Conservation (phyloP, 768 basidiomycete species). For the Leucosporidium creatinivorum region DNA sequence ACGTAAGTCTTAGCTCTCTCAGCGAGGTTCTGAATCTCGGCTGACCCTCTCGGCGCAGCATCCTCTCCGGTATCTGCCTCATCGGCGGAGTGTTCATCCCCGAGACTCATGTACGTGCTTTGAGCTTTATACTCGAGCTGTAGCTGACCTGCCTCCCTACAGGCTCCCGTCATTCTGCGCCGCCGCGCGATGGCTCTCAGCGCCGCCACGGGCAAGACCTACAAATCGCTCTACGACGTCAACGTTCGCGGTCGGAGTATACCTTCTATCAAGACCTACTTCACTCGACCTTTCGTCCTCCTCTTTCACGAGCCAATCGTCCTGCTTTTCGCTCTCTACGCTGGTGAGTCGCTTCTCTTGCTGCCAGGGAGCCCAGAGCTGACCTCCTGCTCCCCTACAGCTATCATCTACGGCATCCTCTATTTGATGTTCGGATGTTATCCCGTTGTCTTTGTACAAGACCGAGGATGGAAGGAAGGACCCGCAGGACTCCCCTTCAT, state of each 20-base stretch:
- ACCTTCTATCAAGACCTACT: conserved; percentile 12
- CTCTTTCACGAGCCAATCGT: conserved; percentile 36
- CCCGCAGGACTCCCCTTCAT: conserved; percentile 43
- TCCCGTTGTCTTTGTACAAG: conserved; percentile 44
- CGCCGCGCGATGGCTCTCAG: conserved; percentile 42
- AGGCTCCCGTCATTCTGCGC: conserved; percentile 60
- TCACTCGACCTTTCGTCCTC: conserved; percentile 29
- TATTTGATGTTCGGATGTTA: conserved; percentile 40
- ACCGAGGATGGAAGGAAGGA: conserved; percentile 44
- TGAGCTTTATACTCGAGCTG: too few relatives aligned
- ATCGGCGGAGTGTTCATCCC: not conserved
- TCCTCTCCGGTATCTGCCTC: not conserved
- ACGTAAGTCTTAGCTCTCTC: not conserved
- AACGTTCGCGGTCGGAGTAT: conserved; percentile 11
- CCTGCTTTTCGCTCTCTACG: conserved; percentile 31
- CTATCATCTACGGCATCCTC: not conserved
- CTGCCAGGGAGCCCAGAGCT: not conserved
- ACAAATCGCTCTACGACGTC: conserved; percentile 26
- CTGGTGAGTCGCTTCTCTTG: conserved; percentile 1
- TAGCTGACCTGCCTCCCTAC: not conserved
- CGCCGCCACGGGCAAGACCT: conserved; percentile 23
- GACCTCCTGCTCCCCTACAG: not conserved
- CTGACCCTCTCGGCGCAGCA: not conserved
- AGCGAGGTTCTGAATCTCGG: not conserved
- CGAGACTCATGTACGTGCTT: not conserved